Conservation (phyloP, 805 yeast genomes). For the Candida michaelii region DNA sequence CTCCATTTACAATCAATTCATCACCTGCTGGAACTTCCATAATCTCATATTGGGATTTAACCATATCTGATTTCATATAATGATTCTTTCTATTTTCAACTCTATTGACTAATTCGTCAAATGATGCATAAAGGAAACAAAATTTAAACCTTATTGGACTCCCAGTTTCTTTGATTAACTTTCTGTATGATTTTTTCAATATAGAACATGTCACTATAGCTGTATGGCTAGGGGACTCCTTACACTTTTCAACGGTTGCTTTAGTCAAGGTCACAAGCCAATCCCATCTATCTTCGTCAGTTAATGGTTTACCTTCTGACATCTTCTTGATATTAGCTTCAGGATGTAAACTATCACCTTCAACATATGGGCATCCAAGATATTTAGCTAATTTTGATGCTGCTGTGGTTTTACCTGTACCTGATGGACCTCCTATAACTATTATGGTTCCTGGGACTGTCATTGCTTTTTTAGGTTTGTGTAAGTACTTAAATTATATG, state of each 20-base stretch:
- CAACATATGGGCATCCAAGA: conserved; percentile 60
- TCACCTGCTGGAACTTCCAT: conserved; percentile 65
- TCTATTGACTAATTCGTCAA: conserved; percentile 59
- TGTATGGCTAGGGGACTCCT: conserved; percentile 20
- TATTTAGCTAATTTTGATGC: conserved; percentile 51
- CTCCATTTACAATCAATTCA: conserved; percentile 38
- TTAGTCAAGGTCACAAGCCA: conserved; percentile 67
- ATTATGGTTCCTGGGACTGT: conserved; percentile 33
- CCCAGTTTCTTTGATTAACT: conserved; percentile 47
- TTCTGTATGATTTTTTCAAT: conserved; percentile 72
- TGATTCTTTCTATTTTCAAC: conserved; percentile 69
- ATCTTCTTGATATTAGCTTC: conserved; percentile 72
- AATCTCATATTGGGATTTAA: conserved; percentile 70
- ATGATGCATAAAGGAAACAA: conserved; percentile 65
- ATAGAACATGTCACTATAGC: conserved; percentile 82
- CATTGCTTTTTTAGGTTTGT: too few relatives aligned
- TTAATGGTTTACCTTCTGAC: conserved; percentile 75
- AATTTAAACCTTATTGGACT: conserved; percentile 45
- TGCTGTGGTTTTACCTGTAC: conserved; percentile 89
- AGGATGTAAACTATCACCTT: conserved; percentile 86
- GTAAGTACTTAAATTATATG: too few relatives aligned
- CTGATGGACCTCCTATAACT: conserved; percentile 93
- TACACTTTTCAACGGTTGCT: conserved; percentile 39
- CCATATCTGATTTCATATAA: conserved; percentile 86
- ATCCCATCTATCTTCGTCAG: conserved; percentile 89